Base-by-base conservation (phyloP, 495 filamentous ascomycete species). In the Talaromyces nanjingensis region DNA sequence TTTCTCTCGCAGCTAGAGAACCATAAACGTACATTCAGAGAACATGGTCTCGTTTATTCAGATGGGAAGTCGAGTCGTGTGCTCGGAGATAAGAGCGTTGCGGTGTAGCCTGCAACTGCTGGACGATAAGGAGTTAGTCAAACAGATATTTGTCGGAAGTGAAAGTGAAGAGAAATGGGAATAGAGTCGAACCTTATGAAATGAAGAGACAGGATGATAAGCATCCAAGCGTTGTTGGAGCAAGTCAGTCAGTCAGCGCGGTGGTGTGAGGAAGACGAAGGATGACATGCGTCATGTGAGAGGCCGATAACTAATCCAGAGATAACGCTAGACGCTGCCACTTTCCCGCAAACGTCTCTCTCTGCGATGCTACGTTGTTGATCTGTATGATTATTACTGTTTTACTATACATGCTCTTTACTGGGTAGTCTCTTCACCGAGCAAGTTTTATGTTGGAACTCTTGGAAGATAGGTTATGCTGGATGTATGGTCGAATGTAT, bases 11-110 rank as follows among this genome's bases (percentile, higher is more conserved):
- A 53, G 29, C 6, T 16, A 9, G 33, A 27, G 60, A 68, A 54
- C 68, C 65, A 65, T 62, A 61, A 55, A 49, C 14, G 33, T 39
- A 82, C 93, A 80, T 84, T 97, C 93, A 37, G 93, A 98, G 77
- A 98, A 98, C 93, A 98, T 98, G 74, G 70, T 77, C 72, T 65
- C 60, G 49, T 27, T 18, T 49, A 49, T 49, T 49, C n/a, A 49
- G 45, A 7, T 20, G 45, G 45, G 45, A 8, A 1, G 31, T 16
- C 27, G n/a, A 45, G 45, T 49, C 45, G 45, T 60, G 24, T 60
- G 33, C 59, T 60, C n/a, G 20, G n/a, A 45, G 33, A 24, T 42
- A 47, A 45, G 20, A 47, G 42, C 45, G 42, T 37, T 59, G 31
- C 56, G 56, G 56, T 33, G 56, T 59, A 37, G 16, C 56, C 7